Evolutionary conservation across 768 basidiomycete species (phyloP).

Genomic region (Nevesoporus exiguus): DNA sequence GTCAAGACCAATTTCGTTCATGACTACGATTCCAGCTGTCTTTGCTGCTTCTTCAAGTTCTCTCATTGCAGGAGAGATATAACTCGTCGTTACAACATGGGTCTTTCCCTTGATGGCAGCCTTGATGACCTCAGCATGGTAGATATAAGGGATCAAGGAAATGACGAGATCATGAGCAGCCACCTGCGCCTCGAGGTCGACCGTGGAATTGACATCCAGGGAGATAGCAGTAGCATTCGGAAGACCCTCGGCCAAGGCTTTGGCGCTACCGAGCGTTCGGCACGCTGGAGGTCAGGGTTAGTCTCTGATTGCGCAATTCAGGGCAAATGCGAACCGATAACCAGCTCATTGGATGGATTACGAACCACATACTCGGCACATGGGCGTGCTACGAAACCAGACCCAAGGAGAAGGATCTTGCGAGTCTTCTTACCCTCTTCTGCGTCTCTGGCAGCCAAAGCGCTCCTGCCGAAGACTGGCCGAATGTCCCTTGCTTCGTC

Average conservation of each 20-base stretch:
- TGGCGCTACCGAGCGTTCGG: conserved; percentile 76
- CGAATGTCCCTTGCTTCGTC: conserved; percentile 67
- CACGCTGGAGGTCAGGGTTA: conserved; percentile 53
- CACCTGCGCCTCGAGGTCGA: conserved; percentile 75
- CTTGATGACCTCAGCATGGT: conserved; percentile 87
- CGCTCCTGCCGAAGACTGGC: conserved; percentile 72
- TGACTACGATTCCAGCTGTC: conserved; percentile 86
- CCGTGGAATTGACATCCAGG: conserved; percentile 72
- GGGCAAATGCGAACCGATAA: conserved; percentile 59
- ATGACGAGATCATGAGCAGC: conserved; percentile 91
- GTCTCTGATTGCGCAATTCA: not conserved
- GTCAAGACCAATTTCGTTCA: conserved; percentile 98
- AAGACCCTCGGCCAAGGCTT: conserved; percentile 65
- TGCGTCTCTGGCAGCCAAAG: conserved; percentile 39
- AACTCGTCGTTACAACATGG: conserved; percentile 93
- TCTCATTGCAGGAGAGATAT: conserved; percentile 88
- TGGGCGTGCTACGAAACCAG: conserved; percentile 94
- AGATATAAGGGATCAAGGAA: conserved; percentile 93
- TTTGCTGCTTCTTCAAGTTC: conserved; percentile 78
- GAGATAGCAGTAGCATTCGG: conserved; percentile 70
- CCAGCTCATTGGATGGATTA: conserved; percentile 75
- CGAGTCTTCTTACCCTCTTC: conserved; percentile 50
- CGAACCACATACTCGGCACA: conserved; percentile 92
- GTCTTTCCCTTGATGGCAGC: conserved; percentile 81
- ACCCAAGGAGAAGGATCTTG: conserved; percentile 85